Percentiles rank a stretch among this genome's conserved stretches.
Evolutionary conservation across 2,329 filamentous ascomycete genomes (phyloP).

Genomic region (Exophiala phaeomuriformis): DNA sequence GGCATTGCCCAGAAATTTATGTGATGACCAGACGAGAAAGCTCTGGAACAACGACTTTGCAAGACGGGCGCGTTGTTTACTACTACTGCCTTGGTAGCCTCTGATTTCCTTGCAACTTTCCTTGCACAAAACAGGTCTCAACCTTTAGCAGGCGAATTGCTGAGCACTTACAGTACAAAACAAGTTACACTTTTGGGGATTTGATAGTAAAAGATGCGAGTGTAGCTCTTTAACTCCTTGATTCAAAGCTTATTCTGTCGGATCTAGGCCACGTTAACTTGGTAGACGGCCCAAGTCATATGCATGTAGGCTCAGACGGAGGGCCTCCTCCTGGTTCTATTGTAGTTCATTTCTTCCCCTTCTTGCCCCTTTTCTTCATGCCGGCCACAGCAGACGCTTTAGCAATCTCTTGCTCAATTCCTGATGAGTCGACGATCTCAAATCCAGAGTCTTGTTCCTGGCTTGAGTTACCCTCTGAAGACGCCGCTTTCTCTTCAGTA

Average conservation of each 20-base stretch:
- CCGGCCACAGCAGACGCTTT: slow-evolving; percentile 9
- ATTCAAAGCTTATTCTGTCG: too few relatives aligned
- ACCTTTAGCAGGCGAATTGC: too few relatives aligned
- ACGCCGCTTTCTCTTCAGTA: slow-evolving; percentile 10
- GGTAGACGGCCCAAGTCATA: too few relatives aligned
- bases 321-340: background rate
- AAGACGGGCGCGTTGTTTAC: background rate
- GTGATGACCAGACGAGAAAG: slow-evolving; percentile 30
- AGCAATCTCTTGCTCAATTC: slow-evolving; percentile 22
- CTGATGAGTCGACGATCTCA: slow-evolving; percentile 26
- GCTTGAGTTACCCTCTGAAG: slow-evolving; percentile 21
- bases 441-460: slow-evolving; percentile 25
- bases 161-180: too few relatives aligned
- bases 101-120: too few relatives aligned
- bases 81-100: too few relatives aligned
- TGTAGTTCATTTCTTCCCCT: slow-evolving; percentile 21
- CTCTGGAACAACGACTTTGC: background rate
- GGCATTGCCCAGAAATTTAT: slow-evolving; percentile 48
- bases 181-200: too few relatives aligned
- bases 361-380: slow-evolving; percentile 25
- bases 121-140: too few relatives aligned
- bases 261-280: too few relatives aligned
- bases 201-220: too few relatives aligned
- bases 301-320: too few relatives aligned
- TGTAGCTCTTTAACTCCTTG: too few relatives aligned